phyloP scores from a whole-genome alignment of 805 yeast species.

The Yamadazyma sp. region DNA sequence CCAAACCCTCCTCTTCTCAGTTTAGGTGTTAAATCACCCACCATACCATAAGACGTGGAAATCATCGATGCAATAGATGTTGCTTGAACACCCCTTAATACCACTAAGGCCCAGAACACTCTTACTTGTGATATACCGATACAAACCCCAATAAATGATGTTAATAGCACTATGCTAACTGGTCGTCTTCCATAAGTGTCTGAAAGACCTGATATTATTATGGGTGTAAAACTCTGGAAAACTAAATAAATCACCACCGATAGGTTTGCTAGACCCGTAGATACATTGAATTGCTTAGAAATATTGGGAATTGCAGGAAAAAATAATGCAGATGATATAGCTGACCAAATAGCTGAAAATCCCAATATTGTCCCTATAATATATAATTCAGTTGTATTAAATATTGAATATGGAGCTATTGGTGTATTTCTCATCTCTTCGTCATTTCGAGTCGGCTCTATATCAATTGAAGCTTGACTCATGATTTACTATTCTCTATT shows the following conservation, averaged over 20 bases:
- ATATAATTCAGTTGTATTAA: slow-evolving; percentile 38
- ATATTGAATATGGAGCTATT: slow-evolving; percentile 41
- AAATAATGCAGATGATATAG: slow-evolving; percentile 70
- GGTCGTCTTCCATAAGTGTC: slow-evolving; percentile 74
- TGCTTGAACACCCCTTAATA: slow-evolving; percentile 68
- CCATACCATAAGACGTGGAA: slow-evolving; percentile 61
- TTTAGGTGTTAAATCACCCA: slow-evolving; percentile 65
- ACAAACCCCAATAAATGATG: slow-evolving; percentile 54
- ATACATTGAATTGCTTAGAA: slow-evolving; percentile 48
- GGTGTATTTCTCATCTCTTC: no score
- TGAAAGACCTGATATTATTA: slow-evolving; percentile 60
- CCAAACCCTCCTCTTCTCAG: slow-evolving; percentile 64
- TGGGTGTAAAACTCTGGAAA: slow-evolving; percentile 72
- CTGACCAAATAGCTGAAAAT: slow-evolving; percentile 57
- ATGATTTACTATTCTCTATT: no score
- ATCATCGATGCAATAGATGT: slow-evolving; percentile 69
- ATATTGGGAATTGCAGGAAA: slow-evolving; percentile 68
- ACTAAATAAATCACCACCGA: slow-evolving; percentile 72
- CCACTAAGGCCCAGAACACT: slow-evolving; percentile 53
- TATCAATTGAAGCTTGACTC: no score
- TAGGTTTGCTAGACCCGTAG: slow-evolving; percentile 57
- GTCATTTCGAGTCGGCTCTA: no score
- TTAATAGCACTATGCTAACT: slow-evolving; percentile 48
- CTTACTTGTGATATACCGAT: slow-evolving; percentile 59
- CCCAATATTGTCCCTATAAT: slow-evolving; percentile 36